Base-by-base conservation (phyloP, 192 early-diverging fungal species). In the Phycomyces blakesleeanus region DNA sequence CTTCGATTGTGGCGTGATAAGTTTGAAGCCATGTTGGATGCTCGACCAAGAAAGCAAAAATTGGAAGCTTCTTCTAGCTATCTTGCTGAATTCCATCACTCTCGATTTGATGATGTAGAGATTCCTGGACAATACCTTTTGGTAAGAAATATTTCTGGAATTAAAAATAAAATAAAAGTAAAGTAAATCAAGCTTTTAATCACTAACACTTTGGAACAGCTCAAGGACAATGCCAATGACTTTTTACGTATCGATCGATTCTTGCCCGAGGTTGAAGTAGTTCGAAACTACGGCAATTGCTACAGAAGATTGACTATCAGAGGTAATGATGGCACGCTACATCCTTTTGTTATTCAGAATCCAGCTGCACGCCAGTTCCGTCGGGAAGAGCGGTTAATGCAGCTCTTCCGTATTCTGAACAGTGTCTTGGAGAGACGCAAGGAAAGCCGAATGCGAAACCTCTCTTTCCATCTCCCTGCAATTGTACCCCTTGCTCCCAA, bases 71-170 rank as follows among this genome's bases (percentile, higher is more conserved):
- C 89, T 69, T 91, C 88, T 37, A 91, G 92, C 47, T 97, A 95
- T 78, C 74, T 99, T 51, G 93, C 91, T 9, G 98, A 99, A 74
- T 98, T 99, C 81, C 95, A 98, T 69, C 93, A 97, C 73, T 90
- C 94, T 69, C 97, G 96, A 72, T 98, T 98, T 68, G 96, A 98
- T 63, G 95, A 98, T 57, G 91, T 99, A n/a, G 96, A 98, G 65
- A 86, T 99, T 6, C 98, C 98, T 15, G 98, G 98, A 7, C 96
- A 99, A 73, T 98, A 98, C 69, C 75, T 96, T 67, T 64, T 91
- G 64, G 59, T 60, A 60, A 50, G 18, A 25, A 8, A 25, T 0
- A n/a, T 38, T 40, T 7, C 34, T 34, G 20, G 5, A 29, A 18
- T 57, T 39, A 11, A 38, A 20, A n/a, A 58, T 22, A 25, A 1